Evolutionary conservation across 225 moss, liverwort and hornwort species (phyloP).

Genomic region (Pseudoscleropodium purum): DNA sequence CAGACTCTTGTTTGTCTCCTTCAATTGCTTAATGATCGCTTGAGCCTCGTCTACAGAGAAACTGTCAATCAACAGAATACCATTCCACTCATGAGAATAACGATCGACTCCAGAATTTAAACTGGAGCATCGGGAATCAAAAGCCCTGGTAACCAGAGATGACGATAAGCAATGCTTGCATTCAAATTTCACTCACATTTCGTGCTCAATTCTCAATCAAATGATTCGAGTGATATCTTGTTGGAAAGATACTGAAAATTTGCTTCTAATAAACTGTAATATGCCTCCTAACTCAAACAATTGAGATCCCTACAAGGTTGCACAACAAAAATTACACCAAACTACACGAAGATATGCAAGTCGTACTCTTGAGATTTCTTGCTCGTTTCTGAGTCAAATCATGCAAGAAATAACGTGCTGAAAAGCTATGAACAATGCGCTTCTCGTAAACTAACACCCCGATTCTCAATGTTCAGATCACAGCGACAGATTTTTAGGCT

Average conservation of each 20-base stretch:
- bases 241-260: not conserved
- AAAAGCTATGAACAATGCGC: not conserved
- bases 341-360: not conserved
- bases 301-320: not conserved
- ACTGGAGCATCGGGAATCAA: not conserved
- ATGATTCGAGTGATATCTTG: not conserved
- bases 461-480: not conserved
- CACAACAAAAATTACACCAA: not conserved
- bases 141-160: not conserved
- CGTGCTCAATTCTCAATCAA: not conserved
- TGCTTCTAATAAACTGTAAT: not conserved
- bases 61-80: constrained; percentile 3
- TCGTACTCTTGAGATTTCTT: not conserved
- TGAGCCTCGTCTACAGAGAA: constrained; percentile 55
- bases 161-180: not conserved
- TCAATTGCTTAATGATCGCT: constrained; percentile 41
- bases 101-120: not conserved
- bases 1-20: constrained; percentile 27
- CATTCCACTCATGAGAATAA: not conserved
- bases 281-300: not conserved
- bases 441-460: not conserved
- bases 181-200: not conserved
- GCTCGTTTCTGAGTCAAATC: not conserved
- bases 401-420: not conserved
- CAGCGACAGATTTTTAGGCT: not conserved